These are phyloP conservation scores for Serendipita sp. DNA, from an alignment of 768 basidiomycete genomes.

Conservation along the genomic window DNA sequence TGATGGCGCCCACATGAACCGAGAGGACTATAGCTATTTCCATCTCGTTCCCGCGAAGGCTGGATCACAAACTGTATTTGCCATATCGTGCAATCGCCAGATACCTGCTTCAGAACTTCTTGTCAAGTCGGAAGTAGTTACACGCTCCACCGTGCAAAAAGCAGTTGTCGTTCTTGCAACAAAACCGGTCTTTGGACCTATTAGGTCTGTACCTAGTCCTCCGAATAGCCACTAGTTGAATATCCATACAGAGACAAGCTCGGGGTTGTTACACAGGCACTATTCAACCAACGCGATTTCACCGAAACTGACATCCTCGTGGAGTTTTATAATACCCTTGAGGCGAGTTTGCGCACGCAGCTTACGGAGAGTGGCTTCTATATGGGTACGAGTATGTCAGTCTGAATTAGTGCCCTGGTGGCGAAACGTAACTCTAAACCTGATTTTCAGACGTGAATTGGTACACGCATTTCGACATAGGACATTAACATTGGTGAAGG, in stretches of 20 bases:
- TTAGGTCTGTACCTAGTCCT: constrained; percentile 38
- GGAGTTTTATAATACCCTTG: constrained; percentile 67
- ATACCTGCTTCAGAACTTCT: constrained; percentile 65
- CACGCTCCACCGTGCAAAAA: constrained; percentile 92
- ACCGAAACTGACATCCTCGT: constrained; percentile 74
- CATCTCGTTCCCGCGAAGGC: constrained; percentile 64
- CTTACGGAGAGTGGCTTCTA: constrained; percentile 87
- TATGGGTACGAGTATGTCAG: constrained; percentile 52
- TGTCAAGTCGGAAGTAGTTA: constrained; percentile 66
- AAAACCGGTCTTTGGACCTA: constrained; percentile 84
- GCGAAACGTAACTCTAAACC: background rate
- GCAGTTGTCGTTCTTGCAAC: constrained; percentile 88
- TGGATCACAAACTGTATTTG: constrained; percentile 73
- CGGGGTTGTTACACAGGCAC: constrained; percentile 81
- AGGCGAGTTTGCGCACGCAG: constrained; percentile 56
- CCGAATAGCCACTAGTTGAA: background rate
- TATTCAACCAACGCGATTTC: constrained; percentile 86
- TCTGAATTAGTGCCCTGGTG: background rate
- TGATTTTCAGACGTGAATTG: constrained; percentile 57
- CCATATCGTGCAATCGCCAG: constrained; percentile 96
- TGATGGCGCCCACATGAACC: constrained; percentile 84
- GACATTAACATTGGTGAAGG: constrained; percentile 84
- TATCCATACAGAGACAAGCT: constrained; percentile 54
- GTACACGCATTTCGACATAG: constrained; percentile 87
- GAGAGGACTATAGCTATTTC: constrained; percentile 95